Evolutionary conservation across 768 basidiomycete genomes (phyloP).

Genomic region (Lepiota subincarnata): DNA sequence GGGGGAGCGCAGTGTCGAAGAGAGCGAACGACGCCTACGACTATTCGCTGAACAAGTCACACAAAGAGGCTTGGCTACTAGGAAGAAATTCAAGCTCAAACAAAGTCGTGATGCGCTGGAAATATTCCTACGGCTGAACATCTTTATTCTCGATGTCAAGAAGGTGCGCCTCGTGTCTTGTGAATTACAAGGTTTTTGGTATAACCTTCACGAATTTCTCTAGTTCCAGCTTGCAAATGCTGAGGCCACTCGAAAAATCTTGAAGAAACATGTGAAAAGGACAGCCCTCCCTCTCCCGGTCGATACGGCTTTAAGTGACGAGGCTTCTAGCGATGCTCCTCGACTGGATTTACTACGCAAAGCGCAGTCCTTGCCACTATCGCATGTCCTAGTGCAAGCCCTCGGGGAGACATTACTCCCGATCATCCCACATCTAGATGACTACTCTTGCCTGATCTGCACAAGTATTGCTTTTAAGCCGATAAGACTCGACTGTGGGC

Average conservation of each 20-base stretch:
- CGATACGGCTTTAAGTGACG: slow-evolving; percentile 12
- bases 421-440: slow-evolving; percentile 72
- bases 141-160: slow-evolving; percentile 76
- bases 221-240: slow-evolving; percentile 82
- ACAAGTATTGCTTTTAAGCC: slow-evolving; percentile 91
- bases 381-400: slow-evolving; percentile 64
- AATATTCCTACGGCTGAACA: slow-evolving; percentile 71
- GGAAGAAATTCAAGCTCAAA: slow-evolving; percentile 50
- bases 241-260: slow-evolving; percentile 88
- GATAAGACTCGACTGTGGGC: slow-evolving; percentile 74
- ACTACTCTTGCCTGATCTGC: slow-evolving; percentile 88
- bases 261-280: slow-evolving; percentile 92
- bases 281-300: slow-evolving; percentile 67
- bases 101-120: slow-evolving; percentile 58
- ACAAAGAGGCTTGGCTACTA: slow-evolving; percentile 50
- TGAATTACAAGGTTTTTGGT: not conserved
- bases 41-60: slow-evolving; percentile 59
- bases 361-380: slow-evolving; percentile 23
- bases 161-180: slow-evolving; percentile 45
- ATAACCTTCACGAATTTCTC: not conserved
- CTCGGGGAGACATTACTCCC: slow-evolving; percentile 81
- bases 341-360: slow-evolving; percentile 14
- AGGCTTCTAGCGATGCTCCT: not conserved
- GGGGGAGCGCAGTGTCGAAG: slow-evolving; percentile 67
- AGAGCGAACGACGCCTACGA: slow-evolving; percentile 62